A percentile compares a stretch with the other conserved stretches of the same genome.
Conservation (phyloP, 495 filamentous ascomycete genomes). For the Xylaria venustula region DNA sequence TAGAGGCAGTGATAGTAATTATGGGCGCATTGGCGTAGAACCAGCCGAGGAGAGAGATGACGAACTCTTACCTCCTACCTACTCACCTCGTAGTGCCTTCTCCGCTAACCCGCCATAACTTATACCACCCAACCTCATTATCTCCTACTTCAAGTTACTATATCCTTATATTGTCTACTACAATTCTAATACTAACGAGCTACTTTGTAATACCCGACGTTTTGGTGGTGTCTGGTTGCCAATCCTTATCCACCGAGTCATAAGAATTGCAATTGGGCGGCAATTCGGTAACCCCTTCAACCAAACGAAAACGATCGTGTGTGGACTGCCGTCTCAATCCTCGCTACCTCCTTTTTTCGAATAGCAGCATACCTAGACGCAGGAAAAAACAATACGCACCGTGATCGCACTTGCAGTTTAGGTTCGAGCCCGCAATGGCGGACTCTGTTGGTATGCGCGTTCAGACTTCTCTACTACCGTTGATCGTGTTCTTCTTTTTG, state of each 20-base stretch:
- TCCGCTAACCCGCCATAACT: neutral
- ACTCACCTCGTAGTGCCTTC: neutral
- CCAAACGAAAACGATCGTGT: neutral
- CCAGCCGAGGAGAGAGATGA: conserved; percentile 5
- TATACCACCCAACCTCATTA: neutral
- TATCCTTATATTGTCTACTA: neutral
- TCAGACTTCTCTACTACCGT: neutral
- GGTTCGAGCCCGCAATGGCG: conserved; percentile 36
- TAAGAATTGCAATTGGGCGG: neutral
- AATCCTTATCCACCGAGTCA: neutral
- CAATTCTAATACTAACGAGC: too few relatives aligned
- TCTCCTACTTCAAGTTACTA: neutral
- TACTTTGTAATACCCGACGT: neutral
- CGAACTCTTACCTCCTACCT: neutral
- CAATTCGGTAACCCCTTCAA: neutral
- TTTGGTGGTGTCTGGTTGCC: neutral
- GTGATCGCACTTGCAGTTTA: neutral
- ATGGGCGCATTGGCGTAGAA: neutral
- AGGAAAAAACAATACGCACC: neutral
- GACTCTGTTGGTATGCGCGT: conserved; percentile 49
- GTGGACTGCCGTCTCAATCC: neutral
- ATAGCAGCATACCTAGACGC: neutral
- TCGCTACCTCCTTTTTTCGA: neutral
- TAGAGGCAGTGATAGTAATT: too few relatives aligned
- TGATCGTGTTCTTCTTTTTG: conserved; percentile 1